Evolutionary conservation across 164 flowering plant species (phyloP), one percentile per base, ranked within the genome.

Genomic region (Magnolia officinalis): DNA sequence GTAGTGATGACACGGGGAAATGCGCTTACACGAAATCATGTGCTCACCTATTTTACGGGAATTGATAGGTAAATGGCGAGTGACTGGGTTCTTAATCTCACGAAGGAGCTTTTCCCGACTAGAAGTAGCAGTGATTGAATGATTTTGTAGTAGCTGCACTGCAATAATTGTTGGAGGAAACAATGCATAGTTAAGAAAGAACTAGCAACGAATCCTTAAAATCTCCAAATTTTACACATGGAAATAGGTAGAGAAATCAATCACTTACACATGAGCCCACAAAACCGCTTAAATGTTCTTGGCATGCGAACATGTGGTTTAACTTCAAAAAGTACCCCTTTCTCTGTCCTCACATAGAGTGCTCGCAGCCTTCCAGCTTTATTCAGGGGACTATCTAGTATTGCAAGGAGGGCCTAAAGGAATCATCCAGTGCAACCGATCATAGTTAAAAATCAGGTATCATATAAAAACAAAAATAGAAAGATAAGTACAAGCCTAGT

Each of bases 281-380:
- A 75, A 69, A 94, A 96, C 49, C 98, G 89, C 80, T 91, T 90
- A 49, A 81, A 88, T 50, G 99, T 96, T 81, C 97, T 94, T 65
- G 99, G 99, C 77, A 96, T 80, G n/a, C 97, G 97, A 78, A 86
- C 93, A 85, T 88, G 82, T 26, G 99, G 96, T 59, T 96, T 94
- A n/a, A 96, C 87, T 82, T 91, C 91, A 83, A 96, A 84, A 78
- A 96, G 97, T 70, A 94, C 90, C 64, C 95, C 98, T 78, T 87
- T 89, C 76, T 90, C 94, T 37, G 98, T 92, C 81, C 81, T 90
- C 75, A 96, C 97, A 86, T 94, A 96, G 4, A 96, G 77, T 29
- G 92, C 97, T 77, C 78, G 75, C 76, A 96, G 52, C 80, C 85
- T 90, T 75, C 98, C 98, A 82, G 92, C 88, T 81, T 94, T 96